Evolutionary conservation across 2,329 filamentous ascomycete species (phyloP).

Genomic region (Exophiala oligosperma): DNA sequence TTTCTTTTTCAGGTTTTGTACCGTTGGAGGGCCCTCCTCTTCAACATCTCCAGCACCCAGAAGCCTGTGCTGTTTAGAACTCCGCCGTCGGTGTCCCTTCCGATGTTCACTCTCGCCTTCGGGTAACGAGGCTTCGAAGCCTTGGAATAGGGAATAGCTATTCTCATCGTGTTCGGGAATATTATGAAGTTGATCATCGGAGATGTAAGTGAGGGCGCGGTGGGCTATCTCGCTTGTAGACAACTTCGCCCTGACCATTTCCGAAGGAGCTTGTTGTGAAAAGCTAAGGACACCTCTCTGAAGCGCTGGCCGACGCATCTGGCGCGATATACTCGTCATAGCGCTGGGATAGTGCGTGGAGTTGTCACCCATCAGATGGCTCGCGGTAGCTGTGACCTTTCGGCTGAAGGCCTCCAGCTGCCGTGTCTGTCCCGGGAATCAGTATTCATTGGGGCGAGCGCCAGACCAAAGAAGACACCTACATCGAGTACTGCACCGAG

Average conservation of each 20-base stretch:
- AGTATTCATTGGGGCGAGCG: constrained; percentile 4
- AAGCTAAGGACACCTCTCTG: constrained; percentile 91
- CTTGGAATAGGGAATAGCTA: constrained; percentile 91
- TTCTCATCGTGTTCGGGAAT: constrained; percentile 84
- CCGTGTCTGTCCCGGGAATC: constrained; percentile 61
- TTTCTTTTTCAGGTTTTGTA: constrained; percentile 76
- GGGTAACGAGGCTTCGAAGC: constrained; percentile 88
- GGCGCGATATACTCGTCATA: constrained; percentile 84
- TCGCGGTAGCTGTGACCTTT: constrained; percentile 92
- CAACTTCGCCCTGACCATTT: constrained; percentile 87
- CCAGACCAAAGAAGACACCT: background rate
- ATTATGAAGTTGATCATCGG: constrained; percentile 85
- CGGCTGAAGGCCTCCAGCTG: constrained; percentile 89
- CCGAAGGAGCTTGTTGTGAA: constrained; percentile 86
- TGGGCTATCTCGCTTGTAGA: constrained; percentile 92
- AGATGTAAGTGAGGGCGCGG: constrained; percentile 80
- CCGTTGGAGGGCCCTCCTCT: constrained; percentile 62
- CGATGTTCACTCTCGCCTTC: constrained; percentile 64
- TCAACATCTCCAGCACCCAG: constrained; percentile 62
- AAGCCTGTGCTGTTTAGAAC: constrained; percentile 74
- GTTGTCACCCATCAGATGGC: constrained; percentile 73
- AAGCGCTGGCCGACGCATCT: constrained; percentile 77
- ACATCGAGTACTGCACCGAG: constrained; percentile 52
- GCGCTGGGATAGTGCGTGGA: constrained; percentile 77
- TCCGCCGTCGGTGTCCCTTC: constrained; percentile 67